phyloP scores from a whole-genome alignment of 2,329 filamentous ascomycete genomes.

The Aspergillus floridensis region DNA sequence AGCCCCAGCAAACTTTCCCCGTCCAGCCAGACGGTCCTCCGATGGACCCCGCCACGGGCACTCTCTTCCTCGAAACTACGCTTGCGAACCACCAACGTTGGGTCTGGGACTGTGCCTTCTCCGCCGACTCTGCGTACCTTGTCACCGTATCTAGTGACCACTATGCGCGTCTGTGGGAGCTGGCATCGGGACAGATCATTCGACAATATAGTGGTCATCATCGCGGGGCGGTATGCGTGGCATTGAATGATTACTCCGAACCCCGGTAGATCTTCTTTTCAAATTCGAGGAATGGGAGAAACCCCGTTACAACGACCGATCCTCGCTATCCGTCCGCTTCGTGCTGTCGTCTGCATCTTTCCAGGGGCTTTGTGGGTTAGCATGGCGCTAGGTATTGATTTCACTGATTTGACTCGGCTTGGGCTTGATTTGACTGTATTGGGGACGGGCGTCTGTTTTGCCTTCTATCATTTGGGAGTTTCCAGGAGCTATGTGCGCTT shows the following conservation, averaged over 20 bases:
- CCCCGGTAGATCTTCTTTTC: slow-evolving; percentile 30
- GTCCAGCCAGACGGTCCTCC: slow-evolving; percentile 40
- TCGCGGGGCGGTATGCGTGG: slow-evolving; percentile 85
- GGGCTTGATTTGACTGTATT: not conserved
- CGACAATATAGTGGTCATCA: slow-evolving; percentile 95
- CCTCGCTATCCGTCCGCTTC: not conserved
- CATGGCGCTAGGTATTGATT: not conserved
- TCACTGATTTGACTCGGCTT: not conserved
- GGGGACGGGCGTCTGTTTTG: not conserved
- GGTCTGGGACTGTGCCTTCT: slow-evolving; percentile 98
- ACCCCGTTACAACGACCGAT: not conserved
- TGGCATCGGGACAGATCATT: slow-evolving; percentile 82
- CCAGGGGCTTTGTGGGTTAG: not conserved
- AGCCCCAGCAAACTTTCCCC: slow-evolving; percentile 33
- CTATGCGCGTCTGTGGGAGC: slow-evolving; percentile 88
- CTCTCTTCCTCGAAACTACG: slow-evolving; percentile 78
- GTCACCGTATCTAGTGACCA: slow-evolving; percentile 93
- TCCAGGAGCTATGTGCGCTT: not conserved
- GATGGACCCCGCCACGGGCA: slow-evolving; percentile 46
- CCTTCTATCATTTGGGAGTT: not conserved
- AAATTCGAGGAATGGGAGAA: not conserved
- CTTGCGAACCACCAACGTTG: slow-evolving; percentile 88
- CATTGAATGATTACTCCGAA: slow-evolving; percentile 76
- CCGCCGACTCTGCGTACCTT: slow-evolving; percentile 85
- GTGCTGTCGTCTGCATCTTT: not conserved